Conservation (phyloP, 306 rosid species). For the Quercus rubra region DNA sequence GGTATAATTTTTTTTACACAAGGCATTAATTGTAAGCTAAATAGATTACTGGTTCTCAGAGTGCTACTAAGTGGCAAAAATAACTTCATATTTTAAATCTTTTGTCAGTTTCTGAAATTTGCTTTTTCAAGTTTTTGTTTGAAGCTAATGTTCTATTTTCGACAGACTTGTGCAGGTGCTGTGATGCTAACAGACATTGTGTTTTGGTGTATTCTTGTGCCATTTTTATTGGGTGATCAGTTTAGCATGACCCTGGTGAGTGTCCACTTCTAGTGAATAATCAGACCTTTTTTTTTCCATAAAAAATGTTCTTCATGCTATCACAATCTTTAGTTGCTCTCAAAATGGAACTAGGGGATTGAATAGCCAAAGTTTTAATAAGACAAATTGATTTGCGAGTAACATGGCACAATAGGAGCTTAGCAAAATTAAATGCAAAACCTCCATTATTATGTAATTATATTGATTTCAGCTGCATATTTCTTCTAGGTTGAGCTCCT, state of each 20-base stretch:
- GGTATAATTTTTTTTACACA: not conserved
- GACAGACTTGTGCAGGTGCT: conserved; percentile 85
- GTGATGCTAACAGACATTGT: conserved; percentile 70
- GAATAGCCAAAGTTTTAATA: no score
- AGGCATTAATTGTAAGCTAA: not conserved
- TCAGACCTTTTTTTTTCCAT: not conserved
- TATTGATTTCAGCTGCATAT: not conserved
- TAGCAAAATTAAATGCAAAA: no score
- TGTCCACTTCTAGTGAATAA: not conserved
- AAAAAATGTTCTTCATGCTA: not conserved
- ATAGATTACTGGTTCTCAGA: not conserved
- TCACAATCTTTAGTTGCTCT: not conserved
- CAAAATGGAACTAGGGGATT: not conserved
- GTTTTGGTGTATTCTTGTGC: conserved; percentile 80
- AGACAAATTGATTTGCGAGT: no score
- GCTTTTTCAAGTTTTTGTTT: not conserved
- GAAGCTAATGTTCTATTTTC: conserved; percentile 24
- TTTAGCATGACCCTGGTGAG: conserved; percentile 59
- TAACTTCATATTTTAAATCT: not conserved
- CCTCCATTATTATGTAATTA: no score
- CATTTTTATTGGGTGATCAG: conserved; percentile 54
- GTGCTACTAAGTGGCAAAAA: not conserved
- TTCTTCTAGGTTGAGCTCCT: not conserved
- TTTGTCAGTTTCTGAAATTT: not conserved
- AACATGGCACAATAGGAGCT: no score